Conservation (phyloP, 805 yeast species). For the Monosporozyma aerobia region DNA sequence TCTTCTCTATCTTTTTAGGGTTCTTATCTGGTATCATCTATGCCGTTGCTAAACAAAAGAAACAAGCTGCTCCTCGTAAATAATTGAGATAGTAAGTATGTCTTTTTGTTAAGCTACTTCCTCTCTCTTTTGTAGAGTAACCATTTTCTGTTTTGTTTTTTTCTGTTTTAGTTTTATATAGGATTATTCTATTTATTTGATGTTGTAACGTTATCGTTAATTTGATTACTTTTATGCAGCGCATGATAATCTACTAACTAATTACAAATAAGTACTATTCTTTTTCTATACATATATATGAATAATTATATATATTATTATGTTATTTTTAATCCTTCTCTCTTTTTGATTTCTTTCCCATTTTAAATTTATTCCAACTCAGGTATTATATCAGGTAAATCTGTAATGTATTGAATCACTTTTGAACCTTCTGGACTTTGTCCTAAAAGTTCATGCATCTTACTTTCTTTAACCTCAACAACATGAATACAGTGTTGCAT, state of each 20-base stretch:
- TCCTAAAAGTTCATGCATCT: slow-evolving; percentile 19
- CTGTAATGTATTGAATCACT: slow-evolving; percentile 50
- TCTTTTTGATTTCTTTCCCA: not conserved
- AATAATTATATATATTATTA: not conserved
- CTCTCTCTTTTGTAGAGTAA: not conserved
- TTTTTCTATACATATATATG: not conserved
- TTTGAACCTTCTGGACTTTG: slow-evolving; percentile 36
- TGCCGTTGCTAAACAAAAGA: slow-evolving; percentile 91
- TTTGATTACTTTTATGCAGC: not conserved
- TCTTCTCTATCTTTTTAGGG: slow-evolving; percentile 85
- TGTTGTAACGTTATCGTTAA: too few species aligned
- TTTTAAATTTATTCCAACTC: slow-evolving; percentile 29
- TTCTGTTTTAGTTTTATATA: not conserved
- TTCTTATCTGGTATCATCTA: slow-evolving; percentile 93
- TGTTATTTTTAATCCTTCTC: not conserved
- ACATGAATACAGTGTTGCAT: slow-evolving; percentile 67
- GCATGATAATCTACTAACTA: not conserved
- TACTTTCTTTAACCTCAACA: slow-evolving; percentile 58
- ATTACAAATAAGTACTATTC: not conserved
- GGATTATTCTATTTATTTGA: not conserved
- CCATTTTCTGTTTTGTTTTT: too few species aligned
- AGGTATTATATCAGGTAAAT: slow-evolving; percentile 37
- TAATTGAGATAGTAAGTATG: not conserved
- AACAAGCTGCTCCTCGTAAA: slow-evolving; percentile 31
- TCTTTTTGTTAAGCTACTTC: not conserved